A percentile compares a stretch with the other conserved stretches of the same genome.
These are phyloP conservation scores for Solanum sparsipilum DNA, from an alignment of 257 asterid species.

Conservation along the genomic window DNA sequence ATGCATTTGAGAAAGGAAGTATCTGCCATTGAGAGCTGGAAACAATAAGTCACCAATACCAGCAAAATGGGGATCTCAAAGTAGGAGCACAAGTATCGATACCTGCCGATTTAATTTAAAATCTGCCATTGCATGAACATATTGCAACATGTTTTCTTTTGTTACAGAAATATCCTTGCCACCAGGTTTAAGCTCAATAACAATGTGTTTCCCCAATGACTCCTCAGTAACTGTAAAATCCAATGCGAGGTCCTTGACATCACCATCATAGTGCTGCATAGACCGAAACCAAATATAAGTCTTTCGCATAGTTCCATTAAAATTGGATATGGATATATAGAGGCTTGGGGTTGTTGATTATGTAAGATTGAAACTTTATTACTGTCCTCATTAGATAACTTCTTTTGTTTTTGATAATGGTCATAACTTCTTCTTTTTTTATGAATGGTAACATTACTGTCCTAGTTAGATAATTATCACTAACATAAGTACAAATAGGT, in stretches of 20 bases:
- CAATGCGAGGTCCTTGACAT: slow-evolving; percentile 63
- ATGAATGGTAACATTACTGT: neutral
- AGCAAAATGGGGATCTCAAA: slow-evolving; percentile 2
- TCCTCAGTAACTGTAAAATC: slow-evolving; percentile 97
- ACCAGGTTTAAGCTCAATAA: slow-evolving; percentile 87
- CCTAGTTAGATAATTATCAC: neutral
- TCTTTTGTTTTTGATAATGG: neutral
- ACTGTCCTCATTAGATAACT: neutral
- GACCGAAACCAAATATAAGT: neutral
- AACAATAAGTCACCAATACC: slow-evolving; percentile 20
- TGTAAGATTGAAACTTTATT: neutral
- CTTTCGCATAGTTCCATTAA: neutral
- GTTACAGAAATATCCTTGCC: slow-evolving; percentile 75
- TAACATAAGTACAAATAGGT: neutral
- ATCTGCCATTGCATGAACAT: slow-evolving; percentile 94
- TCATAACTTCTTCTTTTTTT: neutral
- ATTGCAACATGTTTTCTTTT: slow-evolving; percentile 92
- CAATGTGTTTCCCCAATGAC: slow-evolving; percentile 57
- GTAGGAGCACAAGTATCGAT: slow-evolving; percentile 6
- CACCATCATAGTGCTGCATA: slow-evolving; percentile 89
- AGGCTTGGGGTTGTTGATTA: neutral
- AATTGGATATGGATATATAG: neutral
- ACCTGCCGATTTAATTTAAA: slow-evolving; percentile 96
- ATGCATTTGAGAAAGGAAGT: slow-evolving; percentile 91
- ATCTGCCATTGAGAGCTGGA: slow-evolving; percentile 45